Evolutionary conservation across 2,329 filamentous ascomycete species (phyloP).

Genomic region (Paraphaeosphaeria minitans): DNA sequence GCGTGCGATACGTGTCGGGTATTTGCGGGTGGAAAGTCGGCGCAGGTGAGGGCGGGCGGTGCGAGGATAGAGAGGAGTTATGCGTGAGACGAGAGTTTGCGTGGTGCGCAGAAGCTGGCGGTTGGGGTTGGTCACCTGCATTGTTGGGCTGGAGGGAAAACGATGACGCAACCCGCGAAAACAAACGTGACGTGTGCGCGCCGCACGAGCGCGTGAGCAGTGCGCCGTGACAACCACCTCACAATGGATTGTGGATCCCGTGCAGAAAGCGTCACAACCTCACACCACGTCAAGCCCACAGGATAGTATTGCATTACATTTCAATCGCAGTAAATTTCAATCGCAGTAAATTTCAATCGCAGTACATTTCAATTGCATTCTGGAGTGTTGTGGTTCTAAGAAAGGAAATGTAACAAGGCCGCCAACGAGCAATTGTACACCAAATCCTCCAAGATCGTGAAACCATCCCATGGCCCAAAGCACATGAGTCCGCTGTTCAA

Average conservation of each 20-base stretch:
- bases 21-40: neutral
- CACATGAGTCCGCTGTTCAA: neutral
- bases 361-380: constrained; percentile 1
- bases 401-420: neutral
- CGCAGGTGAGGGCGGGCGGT: neutral
- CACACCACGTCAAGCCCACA: no score
- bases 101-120: constrained; percentile 2
- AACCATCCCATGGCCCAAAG: neutral
- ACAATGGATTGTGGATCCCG: no score
- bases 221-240: neutral
- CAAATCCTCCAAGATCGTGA: neutral
- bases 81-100: neutral
- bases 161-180: constrained; percentile 15
- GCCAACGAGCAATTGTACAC: neutral
- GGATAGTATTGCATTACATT: neutral
- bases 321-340: no score
- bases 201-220: neutral
- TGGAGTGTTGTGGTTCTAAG: neutral
- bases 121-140: constrained; percentile 5
- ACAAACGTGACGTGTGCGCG: neutral
- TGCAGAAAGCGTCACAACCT: no score
- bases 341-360: no score
- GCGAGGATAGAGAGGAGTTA: neutral
- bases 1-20: neutral
- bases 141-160: neutral